Evolutionary conservation across 352 stramenopile species (phyloP).

Genomic region (Blastocystis sp.): DNA sequence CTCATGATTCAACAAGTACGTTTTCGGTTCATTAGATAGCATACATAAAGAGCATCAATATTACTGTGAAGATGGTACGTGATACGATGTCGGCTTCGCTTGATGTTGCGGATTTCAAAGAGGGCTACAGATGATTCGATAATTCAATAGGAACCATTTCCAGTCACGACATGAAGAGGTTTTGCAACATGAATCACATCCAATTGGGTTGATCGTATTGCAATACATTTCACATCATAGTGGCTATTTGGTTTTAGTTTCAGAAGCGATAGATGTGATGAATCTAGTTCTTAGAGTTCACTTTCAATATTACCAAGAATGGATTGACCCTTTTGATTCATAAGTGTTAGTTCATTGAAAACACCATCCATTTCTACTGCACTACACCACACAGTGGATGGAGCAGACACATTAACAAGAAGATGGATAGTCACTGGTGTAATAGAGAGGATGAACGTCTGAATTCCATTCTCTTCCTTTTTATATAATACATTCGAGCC

Average conservation of each 20-base stretch:
- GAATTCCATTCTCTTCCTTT: too few species aligned
- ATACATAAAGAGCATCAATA: not conserved
- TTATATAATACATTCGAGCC: too few species aligned
- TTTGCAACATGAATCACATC: not conserved
- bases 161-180: not conserved
- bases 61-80: slow-evolving; percentile 12
- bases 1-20: not conserved
- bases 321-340: not conserved
- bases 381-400: slow-evolving; percentile 9
- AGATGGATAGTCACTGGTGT: slow-evolving; percentile 11
- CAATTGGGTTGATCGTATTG: not conserved
- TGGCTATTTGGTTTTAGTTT: slow-evolving; percentile 14
- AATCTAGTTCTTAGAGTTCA: not conserved
- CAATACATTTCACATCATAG: not conserved
- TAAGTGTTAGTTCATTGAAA: not conserved
- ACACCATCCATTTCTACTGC: not conserved
- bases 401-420: not conserved
- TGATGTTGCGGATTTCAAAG: slow-evolving; percentile 7
- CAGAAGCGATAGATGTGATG: not conserved
- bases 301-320: not conserved
- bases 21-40: slow-evolving; percentile 38
- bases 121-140: not conserved
- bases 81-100: not conserved
- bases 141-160: not conserved
- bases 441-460: not conserved